phyloP scores from a whole-genome alignment of 306 rosid species.

The Dicorynia guianensis region DNA sequence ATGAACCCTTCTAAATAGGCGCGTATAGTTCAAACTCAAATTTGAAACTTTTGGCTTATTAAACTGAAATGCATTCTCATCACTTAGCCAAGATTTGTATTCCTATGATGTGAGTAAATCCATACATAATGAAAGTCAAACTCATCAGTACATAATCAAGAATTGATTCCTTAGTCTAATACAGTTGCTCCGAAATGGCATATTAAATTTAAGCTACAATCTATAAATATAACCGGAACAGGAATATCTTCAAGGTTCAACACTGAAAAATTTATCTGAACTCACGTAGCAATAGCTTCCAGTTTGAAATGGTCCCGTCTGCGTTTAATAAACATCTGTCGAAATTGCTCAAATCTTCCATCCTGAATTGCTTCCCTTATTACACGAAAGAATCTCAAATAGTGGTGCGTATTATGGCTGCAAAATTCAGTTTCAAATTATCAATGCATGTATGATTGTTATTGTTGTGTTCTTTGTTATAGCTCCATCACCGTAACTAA shows the following conservation, averaged over 20 bases:
- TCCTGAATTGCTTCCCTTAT: conserved; percentile 77
- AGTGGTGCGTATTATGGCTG: conserved; percentile 95
- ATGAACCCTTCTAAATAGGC: too few species aligned
- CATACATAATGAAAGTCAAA: background rate
- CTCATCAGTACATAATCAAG: background rate
- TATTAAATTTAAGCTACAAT: background rate
- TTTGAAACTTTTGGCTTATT: too few species aligned
- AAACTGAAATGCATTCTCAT: too few species aligned
- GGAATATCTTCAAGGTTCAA: background rate
- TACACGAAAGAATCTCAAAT: conserved; percentile 71
- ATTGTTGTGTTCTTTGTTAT: background rate
- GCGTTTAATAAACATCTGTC: conserved; percentile 57
- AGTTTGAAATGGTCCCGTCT: conserved; percentile 52
- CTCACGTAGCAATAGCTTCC: conserved; percentile 55
- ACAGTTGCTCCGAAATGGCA: background rate
- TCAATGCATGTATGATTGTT: conserved; percentile 4
- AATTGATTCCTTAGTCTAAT: background rate
- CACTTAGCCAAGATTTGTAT: too few species aligned
- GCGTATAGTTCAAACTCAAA: too few species aligned
- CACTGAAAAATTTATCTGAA: conserved; percentile 3
- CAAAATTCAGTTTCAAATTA: conserved; percentile 44
- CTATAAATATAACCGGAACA: background rate
- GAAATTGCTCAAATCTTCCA: conserved; percentile 78
- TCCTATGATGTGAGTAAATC: background rate
- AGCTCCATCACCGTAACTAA: background rate